Evolutionary conservation across 257 asterid genomes (phyloP).

Genomic region (Schizonepeta tenuifolia): DNA sequence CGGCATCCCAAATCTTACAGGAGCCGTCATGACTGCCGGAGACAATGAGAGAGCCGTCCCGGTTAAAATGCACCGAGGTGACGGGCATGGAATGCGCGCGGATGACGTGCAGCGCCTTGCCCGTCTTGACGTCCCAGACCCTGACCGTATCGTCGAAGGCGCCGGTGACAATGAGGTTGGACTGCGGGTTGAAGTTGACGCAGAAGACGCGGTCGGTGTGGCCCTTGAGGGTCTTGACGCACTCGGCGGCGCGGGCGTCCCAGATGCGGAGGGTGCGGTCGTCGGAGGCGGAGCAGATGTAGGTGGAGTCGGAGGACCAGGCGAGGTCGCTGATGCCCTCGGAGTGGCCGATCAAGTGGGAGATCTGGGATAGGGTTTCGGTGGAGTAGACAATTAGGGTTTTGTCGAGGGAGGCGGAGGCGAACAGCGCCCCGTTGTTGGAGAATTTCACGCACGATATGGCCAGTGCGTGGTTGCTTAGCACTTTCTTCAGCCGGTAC

Average conservation of each 20-base stretch:
- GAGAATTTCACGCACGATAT: constrained; percentile 79
- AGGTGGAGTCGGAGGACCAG: constrained; percentile 90
- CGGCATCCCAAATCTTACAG: constrained; percentile 90
- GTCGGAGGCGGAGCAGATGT: constrained; percentile 96
- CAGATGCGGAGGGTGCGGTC: constrained; percentile 93
- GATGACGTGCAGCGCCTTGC: constrained; percentile 65
- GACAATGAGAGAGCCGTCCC: constrained; percentile 85
- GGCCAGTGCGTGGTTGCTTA: constrained; percentile 64
- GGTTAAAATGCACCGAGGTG: constrained; percentile 74
- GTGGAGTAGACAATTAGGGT: constrained; percentile 83
- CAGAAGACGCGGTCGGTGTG: constrained; percentile 76
- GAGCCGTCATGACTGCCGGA: constrained; percentile 88
- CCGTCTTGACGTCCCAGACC: constrained; percentile 88
- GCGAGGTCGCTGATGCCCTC: constrained; percentile 85
- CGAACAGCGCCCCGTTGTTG: constrained; percentile 75
- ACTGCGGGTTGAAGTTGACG: constrained; percentile 75
- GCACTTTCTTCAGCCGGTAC: constrained; percentile 61
- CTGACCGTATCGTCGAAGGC: constrained; percentile 83
- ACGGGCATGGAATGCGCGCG: constrained; percentile 81
- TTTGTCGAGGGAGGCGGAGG: constrained; percentile 87
- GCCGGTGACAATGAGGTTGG: constrained; percentile 79
- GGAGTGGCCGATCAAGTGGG: constrained; percentile 73
- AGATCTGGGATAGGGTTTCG: constrained; percentile 60
- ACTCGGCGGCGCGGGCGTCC: constrained; percentile 77
- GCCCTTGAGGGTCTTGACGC: constrained; percentile 80